A percentile compares a stretch with the other conserved stretches of the same genome.
Conservation (phyloP, 2,329 filamentous ascomycete species). For the Cladosporium austrohemisphaericum region DNA sequence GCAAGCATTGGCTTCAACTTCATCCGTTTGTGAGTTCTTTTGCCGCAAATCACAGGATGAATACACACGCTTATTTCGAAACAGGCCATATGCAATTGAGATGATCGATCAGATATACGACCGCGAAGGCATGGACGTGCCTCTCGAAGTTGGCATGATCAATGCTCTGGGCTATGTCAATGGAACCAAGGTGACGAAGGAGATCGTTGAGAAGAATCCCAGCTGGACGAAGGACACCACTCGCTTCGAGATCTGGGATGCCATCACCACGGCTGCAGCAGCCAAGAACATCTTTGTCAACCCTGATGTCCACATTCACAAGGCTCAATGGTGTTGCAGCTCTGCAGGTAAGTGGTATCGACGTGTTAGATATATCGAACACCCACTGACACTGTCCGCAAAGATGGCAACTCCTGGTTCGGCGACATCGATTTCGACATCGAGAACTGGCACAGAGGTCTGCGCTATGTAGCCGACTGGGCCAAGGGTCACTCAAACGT, state of each 20-base stretch:
- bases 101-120: constrained; percentile 42
- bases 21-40: constrained; percentile 29
- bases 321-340: constrained; percentile 57
- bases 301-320: constrained; percentile 60
- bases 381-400: not conserved
- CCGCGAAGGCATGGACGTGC: constrained; percentile 37
- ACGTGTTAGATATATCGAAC: not conserved
- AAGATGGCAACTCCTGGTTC: constrained; percentile 59
- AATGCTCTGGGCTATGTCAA: constrained; percentile 40
- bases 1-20: constrained; percentile 33
- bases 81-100: constrained; percentile 40
- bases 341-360: constrained; percentile 24
- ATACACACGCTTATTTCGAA: not conserved
- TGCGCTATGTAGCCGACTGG: constrained; percentile 25
- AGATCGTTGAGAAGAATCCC: constrained; percentile 37
- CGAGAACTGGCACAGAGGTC: constrained; percentile 23
- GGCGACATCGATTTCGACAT: constrained; percentile 31
- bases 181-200: constrained; percentile 37
- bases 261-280: constrained; percentile 22
- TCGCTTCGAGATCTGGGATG: constrained; percentile 37
- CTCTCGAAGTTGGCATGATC: constrained; percentile 39
- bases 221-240: constrained; percentile 38
- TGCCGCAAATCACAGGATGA: not conserved
- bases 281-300: constrained; percentile 54
- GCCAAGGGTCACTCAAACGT: constrained; percentile 25